phyloP scores from a whole-genome alignment of 805 yeast species.

The Priceomyces haplophilus region DNA sequence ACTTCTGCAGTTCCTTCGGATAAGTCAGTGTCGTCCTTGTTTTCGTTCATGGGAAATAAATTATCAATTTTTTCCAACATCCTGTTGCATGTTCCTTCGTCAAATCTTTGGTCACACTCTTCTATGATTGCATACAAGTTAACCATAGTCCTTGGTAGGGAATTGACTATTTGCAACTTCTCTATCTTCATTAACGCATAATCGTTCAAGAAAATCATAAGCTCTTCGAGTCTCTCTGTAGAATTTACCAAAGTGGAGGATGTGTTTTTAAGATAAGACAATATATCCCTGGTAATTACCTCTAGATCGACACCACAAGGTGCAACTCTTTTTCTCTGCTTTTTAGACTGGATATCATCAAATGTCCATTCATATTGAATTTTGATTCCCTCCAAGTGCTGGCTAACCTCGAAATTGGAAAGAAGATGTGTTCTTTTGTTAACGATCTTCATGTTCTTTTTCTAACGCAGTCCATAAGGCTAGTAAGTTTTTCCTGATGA shows the following conservation, averaged over 20 bases:
- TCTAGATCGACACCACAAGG: slow-evolving; percentile 49
- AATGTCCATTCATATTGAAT: slow-evolving; percentile 47
- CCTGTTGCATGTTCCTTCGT: slow-evolving; percentile 59
- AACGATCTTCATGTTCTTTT: slow-evolving; percentile 37
- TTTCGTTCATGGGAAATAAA: slow-evolving; percentile 47
- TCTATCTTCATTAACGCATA: slow-evolving; percentile 76
- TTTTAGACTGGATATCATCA: slow-evolving; percentile 23
- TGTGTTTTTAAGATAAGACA: slow-evolving; percentile 35
- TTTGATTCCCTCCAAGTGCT: slow-evolving; percentile 51
- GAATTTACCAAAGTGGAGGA: slow-evolving; percentile 22
- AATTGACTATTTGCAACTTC: slow-evolving; percentile 76
- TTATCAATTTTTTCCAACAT: slow-evolving; percentile 56
- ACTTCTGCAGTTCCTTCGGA: slow-evolving; percentile 19
- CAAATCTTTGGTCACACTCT: slow-evolving; percentile 85
- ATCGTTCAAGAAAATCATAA: slow-evolving; percentile 45
- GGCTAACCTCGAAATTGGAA: slow-evolving; percentile 62
- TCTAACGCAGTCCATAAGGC: background rate
- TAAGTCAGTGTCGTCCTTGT: slow-evolving; percentile 16
- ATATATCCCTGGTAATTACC: slow-evolving; percentile 46
- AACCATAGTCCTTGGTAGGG: slow-evolving; percentile 77
- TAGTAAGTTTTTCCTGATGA: background rate
- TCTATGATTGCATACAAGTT: slow-evolving; percentile 77
- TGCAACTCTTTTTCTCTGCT: slow-evolving; percentile 27
- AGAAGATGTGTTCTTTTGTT: slow-evolving; percentile 54
- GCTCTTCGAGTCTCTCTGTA: slow-evolving; percentile 23